Evolutionary conservation across 176 grass and related monocot species (phyloP).

Genomic region (Musa acuminata): DNA sequence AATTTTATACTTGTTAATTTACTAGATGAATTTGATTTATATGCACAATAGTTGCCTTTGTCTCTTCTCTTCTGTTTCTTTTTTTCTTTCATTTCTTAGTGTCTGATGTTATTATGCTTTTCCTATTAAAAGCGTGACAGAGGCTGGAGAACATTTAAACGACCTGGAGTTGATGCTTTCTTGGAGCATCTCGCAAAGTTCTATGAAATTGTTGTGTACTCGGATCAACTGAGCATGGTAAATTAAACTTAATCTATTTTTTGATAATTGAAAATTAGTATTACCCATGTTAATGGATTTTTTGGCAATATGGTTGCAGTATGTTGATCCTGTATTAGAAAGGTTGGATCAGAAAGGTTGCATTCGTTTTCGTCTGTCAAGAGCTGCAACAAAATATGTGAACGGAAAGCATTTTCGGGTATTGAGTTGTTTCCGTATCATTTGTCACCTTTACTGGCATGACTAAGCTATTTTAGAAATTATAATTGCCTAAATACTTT

Average conservation of each 20-base stretch:
- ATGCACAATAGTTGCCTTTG: background rate
- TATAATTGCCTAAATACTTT: no score
- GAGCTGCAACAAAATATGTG: slow-evolving; percentile 76
- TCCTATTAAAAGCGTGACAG: slow-evolving; percentile 57
- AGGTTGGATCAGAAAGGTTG: slow-evolving; percentile 59
- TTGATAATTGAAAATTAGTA: slow-evolving; percentile 1
- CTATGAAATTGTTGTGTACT: slow-evolving; percentile 93
- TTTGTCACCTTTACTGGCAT: no score
- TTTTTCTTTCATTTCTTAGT: no score
- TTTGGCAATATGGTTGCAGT: slow-evolving; percentile 39
- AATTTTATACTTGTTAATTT: background rate
- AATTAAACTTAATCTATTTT: slow-evolving; percentile 25
- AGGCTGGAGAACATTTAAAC: slow-evolving; percentile 97
- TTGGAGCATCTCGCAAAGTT: slow-evolving; percentile 52
- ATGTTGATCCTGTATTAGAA: slow-evolving; percentile 81
- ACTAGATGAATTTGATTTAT: background rate
- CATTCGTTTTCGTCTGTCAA: slow-evolving; percentile 56
- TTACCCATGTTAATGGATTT: slow-evolving; percentile 14
- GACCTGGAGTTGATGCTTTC: slow-evolving; percentile 92
- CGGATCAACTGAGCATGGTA: slow-evolving; percentile 79
- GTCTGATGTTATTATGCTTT: background rate
- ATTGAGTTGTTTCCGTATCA: background rate
- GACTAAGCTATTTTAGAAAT: no score
- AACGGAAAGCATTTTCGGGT: slow-evolving; percentile 92
- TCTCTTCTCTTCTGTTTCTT: no score